A percentile compares a stretch with the other conserved stretches of the same genome.
phyloP scores from a whole-genome alignment of 305 asterid genomes.

The Nicotiana rustica region DNA sequence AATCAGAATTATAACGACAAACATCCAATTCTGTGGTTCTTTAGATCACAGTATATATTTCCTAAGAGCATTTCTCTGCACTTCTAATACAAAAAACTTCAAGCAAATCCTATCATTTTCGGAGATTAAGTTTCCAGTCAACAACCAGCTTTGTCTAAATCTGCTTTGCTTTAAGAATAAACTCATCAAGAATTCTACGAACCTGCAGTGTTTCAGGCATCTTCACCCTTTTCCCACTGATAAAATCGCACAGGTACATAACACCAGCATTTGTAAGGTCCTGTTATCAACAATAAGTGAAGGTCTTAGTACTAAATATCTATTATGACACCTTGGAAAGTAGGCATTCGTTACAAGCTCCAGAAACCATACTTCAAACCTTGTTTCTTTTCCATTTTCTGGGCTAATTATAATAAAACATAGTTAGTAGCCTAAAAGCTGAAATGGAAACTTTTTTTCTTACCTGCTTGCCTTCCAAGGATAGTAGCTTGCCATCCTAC shows the following conservation, averaged over 20 bases:
- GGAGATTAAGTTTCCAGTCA: background rate
- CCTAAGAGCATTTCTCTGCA: background rate
- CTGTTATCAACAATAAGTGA: slow-evolving; percentile 46
- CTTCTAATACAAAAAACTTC: slow-evolving; percentile 1
- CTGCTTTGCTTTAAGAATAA: background rate
- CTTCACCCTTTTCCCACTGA: slow-evolving; percentile 58
- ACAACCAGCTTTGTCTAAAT: background rate
- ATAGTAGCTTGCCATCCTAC: slow-evolving; percentile 78
- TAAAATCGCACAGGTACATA: slow-evolving; percentile 67
- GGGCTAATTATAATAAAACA: background rate
- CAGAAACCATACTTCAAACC: background rate
- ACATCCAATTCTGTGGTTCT: background rate
- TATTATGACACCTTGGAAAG: background rate
- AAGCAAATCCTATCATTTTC: background rate
- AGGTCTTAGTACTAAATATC: slow-evolving; percentile 14
- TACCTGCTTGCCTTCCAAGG: slow-evolving; percentile 86
- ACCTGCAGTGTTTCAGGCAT: slow-evolving; percentile 78
- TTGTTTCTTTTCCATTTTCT: background rate
- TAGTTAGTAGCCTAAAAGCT: background rate
- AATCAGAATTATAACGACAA: slow-evolving; percentile 8
- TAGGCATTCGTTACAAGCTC: background rate
- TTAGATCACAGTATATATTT: background rate
- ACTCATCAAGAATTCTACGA: slow-evolving; percentile 29
- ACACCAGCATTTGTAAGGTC: slow-evolving; percentile 81
- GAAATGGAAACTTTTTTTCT: slow-evolving; percentile 19